phyloP scores from a whole-genome alignment of 1,284 basidiomycete genomes.

The Neolentinus lepideus region DNA sequence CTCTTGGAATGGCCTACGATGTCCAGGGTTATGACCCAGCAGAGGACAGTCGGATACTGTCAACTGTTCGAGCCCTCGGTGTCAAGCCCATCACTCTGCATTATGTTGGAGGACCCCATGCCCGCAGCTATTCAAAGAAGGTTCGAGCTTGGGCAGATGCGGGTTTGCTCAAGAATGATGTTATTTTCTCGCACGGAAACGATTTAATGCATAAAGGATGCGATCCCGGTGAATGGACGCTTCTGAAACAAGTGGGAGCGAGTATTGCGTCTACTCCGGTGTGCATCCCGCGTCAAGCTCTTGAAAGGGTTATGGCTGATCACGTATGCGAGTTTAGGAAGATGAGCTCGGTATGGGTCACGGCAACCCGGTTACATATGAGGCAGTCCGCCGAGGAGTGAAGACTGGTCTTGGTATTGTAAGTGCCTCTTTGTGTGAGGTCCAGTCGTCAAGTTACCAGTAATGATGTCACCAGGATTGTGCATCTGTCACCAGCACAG shows the following conservation, averaged over 20 bases:
- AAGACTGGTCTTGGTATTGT: slow-evolving; percentile 25
- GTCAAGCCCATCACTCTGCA: slow-evolving; percentile 7
- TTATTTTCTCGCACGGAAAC: slow-evolving; percentile 28
- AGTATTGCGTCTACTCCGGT: slow-evolving; percentile 23
- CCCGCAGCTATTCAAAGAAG: not conserved
- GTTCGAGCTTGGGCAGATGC: slow-evolving; percentile 14
- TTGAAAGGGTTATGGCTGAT: too few relatives aligned
- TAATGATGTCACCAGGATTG: slow-evolving; percentile 13
- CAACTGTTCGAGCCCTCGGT: not conserved
- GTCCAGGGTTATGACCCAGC: slow-evolving; percentile 3
- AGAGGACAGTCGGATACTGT: slow-evolving; percentile 3
- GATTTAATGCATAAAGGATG: slow-evolving; percentile 17
- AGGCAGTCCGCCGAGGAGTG: slow-evolving; percentile 23
- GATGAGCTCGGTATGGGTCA: slow-evolving; percentile 29
- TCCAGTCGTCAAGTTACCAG: not conserved
- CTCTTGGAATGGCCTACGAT: slow-evolving; percentile 22
- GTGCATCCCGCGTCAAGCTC: not conserved
- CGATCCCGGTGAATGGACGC: slow-evolving; percentile 25
- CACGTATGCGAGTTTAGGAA: too few relatives aligned
- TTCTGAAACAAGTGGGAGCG: slow-evolving; percentile 20
- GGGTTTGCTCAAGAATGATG: slow-evolving; percentile 21
- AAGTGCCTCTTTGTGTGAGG: slow-evolving; percentile 2
- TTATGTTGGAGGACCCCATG: slow-evolving; percentile 7
- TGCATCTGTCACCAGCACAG: slow-evolving; percentile 23
- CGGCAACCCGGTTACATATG: slow-evolving; percentile 22